Base-by-base conservation (phyloP, 1,284 basidiomycete genomes). In the Mycena sp. region DNA sequence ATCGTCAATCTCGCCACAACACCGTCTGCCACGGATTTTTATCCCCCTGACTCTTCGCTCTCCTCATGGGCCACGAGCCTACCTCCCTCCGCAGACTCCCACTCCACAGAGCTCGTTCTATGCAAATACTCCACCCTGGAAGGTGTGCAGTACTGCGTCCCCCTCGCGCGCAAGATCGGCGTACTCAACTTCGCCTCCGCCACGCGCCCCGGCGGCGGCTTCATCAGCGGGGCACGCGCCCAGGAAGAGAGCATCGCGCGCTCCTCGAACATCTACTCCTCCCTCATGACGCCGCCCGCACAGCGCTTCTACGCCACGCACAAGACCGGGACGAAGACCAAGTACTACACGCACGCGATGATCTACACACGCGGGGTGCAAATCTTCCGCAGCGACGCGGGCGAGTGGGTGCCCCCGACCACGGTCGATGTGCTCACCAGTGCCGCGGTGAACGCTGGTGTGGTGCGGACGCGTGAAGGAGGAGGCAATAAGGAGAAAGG, bases 211-310 rank as follows among this genome's bases (percentile, higher is more conserved):
- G 92, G 91, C 1, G 91, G 91, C 11, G 91, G 92, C 0, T 93
- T 93, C 78, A 80, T 87, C 34, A 81, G 72, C 41, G 92, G 92
- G 41, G 87, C 91, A 1, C 87, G 88, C 73, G 91, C 92, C 5
- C 91, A 93, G 77, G 92, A 93, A 78, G 92, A 93, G 79, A 89
- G 89, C 63, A 86, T 93, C 73, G 91, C 91, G 4, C 87, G 92
- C 44, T 87, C 90, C 0, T 92, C 91, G 25, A 90, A 88, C 0
- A 80, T 92, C 18, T 91, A 89, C 76, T 82, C 85, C 20, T 87
- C 88, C 11, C 86, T 93, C 70, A 85, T 86, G 78, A 87, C 88
- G 41, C 78, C 80, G 10, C 78, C 79, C 6, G 88, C 85, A 0
- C 83, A 87, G 70, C 81, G 82, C 37, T 93, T 91, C 81, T 91